Evolutionary conservation across 2,329 filamentous ascomycete species (phyloP).

Genomic region (Epicoccum sorghinum): DNA sequence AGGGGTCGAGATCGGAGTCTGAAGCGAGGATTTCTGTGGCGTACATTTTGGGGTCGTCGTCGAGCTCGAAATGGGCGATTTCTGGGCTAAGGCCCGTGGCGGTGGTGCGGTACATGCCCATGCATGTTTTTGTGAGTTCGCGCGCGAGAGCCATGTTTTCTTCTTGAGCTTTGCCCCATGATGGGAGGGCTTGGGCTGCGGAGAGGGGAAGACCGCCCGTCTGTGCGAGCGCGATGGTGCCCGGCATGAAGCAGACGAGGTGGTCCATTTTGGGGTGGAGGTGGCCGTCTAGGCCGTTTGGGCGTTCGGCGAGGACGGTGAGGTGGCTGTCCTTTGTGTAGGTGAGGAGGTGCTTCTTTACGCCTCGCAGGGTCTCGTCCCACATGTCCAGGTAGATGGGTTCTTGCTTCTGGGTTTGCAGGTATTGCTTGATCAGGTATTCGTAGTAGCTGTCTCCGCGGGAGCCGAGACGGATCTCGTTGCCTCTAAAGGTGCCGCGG

Average conservation of each 20-base stretch:
- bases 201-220: constrained; percentile 79
- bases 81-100: constrained; percentile 91
- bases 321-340: constrained; percentile 82
- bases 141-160: constrained; percentile 85
- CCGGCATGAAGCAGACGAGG: constrained; percentile 95
- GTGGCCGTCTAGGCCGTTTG: constrained; percentile 68
- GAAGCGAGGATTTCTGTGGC: constrained; percentile 54
- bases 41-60: constrained; percentile 69
- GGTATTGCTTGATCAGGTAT: constrained; percentile 97
- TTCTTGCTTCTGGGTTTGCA: constrained; percentile 89
- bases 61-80: constrained; percentile 87
- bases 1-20: constrained; percentile 42
- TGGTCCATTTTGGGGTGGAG: constrained; percentile 96
- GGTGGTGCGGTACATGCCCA: constrained; percentile 94
- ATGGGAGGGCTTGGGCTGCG: constrained; percentile 71
- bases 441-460: constrained; percentile 97
- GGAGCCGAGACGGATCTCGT: constrained; percentile 90
- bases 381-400: constrained; percentile 90
- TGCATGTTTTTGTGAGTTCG: constrained; percentile 96
- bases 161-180: constrained; percentile 80
- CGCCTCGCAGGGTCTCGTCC: constrained; percentile 81
- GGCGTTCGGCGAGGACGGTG: constrained; percentile 89
- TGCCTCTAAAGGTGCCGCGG: constrained; percentile 77
- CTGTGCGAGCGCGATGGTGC: constrained; percentile 87
- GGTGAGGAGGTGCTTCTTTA: constrained; percentile 90